Evolutionary conservation across 2,329 filamentous ascomycete species (phyloP).

Genomic region (Aspergillus brasiliensis): DNA sequence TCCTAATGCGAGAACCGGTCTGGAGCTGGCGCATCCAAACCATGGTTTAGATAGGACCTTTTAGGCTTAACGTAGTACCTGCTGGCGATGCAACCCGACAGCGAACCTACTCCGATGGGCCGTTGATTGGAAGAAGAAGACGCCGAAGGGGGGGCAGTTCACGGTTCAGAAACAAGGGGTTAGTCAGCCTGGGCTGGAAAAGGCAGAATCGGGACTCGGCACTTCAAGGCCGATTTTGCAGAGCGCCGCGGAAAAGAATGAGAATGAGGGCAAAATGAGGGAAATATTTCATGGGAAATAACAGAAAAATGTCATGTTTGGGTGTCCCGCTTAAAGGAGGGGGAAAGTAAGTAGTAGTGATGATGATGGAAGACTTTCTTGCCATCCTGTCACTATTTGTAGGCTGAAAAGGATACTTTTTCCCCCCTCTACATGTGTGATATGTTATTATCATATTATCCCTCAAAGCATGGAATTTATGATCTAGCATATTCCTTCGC

Average conservation of each 20-base stretch:
- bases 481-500: not conserved
- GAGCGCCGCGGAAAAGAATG: not conserved
- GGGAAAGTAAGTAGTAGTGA: not conserved
- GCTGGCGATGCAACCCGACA: slow-evolving; percentile 1
- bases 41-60: not conserved
- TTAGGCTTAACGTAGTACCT: not conserved
- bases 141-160: not conserved
- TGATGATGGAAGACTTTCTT: not conserved
- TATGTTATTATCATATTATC: too few relatives aligned
- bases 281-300: not conserved
- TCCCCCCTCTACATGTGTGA: not conserved
- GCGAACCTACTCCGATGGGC: not conserved
- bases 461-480: not conserved
- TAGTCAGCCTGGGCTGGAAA: slow-evolving; percentile 5
- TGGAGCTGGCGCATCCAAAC: not conserved
- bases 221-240: not conserved
- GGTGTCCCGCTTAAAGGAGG: not conserved
- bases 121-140: not conserved
- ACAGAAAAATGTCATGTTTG: not conserved
- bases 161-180: not conserved
- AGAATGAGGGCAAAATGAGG: not conserved
- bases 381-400: not conserved
- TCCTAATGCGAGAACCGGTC: not conserved
- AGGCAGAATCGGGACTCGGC: not conserved
- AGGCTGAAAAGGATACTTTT: too few relatives aligned